Evolutionary conservation across 345 rosid genomes (phyloP), one percentile per base, ranked within the genome.

Genomic region (Tarenaya hassleriana): DNA sequence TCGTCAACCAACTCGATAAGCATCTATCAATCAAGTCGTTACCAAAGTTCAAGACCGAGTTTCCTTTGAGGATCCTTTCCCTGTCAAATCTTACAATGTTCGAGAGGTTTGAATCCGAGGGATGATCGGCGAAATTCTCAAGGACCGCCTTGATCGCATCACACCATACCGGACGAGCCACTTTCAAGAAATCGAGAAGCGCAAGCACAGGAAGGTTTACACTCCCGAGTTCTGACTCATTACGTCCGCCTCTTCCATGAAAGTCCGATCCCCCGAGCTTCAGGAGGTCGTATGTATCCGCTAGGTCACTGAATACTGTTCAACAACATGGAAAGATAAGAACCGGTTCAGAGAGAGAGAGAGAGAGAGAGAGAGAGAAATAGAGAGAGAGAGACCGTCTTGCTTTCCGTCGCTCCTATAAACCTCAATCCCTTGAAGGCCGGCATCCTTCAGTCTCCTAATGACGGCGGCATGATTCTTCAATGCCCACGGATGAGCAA

Each of bases 401-500:
- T 73, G 70, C 77, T 70, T 83, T 33, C 98, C 97, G 35, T 88
- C 94, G 29, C 90, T 81, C 73, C 95, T 81, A 56, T 75, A 85
- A 49, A 78, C 97, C 78, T 92, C 98, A 34, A 92, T 34, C 20
- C 97, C 98, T 59, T 83, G 85, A 63, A 92, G 96, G 33, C 98
- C 97, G 0, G 78, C 88, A 29, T 81, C 90, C 71, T 78, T 81
- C 73, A 92, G 64, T 58, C 67, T 71, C 69, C 74, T 65, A 56
- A 83, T 75, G 21, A 92, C 58, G 13, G 77, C 56, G 47, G 67
- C 76, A 21, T 94, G 91, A 58, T 92, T 68, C 66, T 85, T 85
- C 69, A 92, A 67, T 19, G 86, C 86, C 98, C 98, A 92, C 10
- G 98, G 98, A 78, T 92, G 98, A 69, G 97, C 98, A 19, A 92